Base-by-base conservation (phyloP, 2,329 filamentous ascomycete genomes). In the Ascochyta fabae region DNA sequence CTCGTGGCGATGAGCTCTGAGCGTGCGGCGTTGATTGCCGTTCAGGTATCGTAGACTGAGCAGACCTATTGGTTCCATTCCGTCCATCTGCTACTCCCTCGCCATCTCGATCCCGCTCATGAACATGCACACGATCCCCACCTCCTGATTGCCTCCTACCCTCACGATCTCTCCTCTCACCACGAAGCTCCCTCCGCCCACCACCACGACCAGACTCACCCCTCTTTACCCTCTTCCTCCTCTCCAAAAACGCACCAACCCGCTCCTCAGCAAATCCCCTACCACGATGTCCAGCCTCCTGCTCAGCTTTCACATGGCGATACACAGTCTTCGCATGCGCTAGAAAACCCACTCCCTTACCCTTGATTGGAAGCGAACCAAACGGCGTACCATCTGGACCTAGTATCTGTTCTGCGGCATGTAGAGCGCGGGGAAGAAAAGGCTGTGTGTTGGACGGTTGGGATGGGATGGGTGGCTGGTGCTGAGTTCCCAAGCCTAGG, bases 261-360 rank as follows among this genome's bases (percentile, higher is more conserved):
- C 34, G 47, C 24, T 64, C 62, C 48, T 69, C 62, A 8, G 61
- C 34, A 15, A 50, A 39, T 0, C 62, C 59, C 24, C 50, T 66
- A 3, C 27, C 35, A 3, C 66, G 53, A 29, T 53, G 38, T 15
- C 65, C 59, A 10, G 53, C 49, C 4, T 66, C 61, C 24, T 65
- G 63, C 35, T 65, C 63, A 3, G 61, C 62, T 26, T 64, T 62
- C 23, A 68, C 61, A 31, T 71, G 67, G 16, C 53, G 53, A n/a
- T 65, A 64, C 3, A 62, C 65, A 2, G 63, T 61, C 48, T 56
- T 57, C 1, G 63, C 34, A 31, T 71, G 65, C 9, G 60, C 48
- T 2, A 53, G 53, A 5, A 70, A 35, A 1, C 67, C 66, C 10
- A 67, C 36, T 2, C 60, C 62, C n/a, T 59, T 53, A 1, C 49